phyloP scores from a whole-genome alignment of 805 yeast species.

The Scheffersomyces ergatensis region DNA sequence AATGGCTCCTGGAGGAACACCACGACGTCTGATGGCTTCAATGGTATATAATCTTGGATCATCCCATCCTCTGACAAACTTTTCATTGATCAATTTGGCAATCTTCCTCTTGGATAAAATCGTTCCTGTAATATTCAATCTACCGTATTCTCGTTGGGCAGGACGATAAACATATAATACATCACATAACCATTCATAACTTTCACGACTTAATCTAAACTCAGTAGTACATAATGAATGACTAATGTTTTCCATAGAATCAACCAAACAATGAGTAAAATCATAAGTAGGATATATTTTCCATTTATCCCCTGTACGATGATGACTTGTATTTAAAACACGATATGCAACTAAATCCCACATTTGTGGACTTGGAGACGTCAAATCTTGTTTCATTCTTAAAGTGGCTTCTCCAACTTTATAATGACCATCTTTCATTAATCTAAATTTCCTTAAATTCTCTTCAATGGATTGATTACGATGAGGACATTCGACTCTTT shows the following conservation, averaged over 20 bases:
- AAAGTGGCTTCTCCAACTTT: conserved; percentile 89
- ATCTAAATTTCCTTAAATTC: conserved; percentile 76
- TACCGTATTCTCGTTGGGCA: conserved; percentile 97
- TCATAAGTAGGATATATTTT: conserved; percentile 98
- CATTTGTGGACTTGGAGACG: conserved; percentile 96
- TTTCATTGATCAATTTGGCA: conserved; percentile 82
- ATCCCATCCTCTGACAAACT: conserved; percentile 92
- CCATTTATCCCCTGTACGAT: conserved; percentile 97
- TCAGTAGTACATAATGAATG: conserved; percentile 97
- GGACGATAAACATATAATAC: conserved; percentile 94
- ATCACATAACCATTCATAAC: conserved; percentile 98
- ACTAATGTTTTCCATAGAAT: conserved; percentile 92
- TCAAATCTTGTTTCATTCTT: conserved; percentile 94
- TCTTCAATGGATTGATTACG: conserved; percentile 71
- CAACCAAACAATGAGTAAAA: conserved; percentile 98
- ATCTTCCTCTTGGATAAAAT: conserved; percentile 94
- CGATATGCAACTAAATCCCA: conserved; percentile 99
- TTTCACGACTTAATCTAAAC: conserved; percentile 85
- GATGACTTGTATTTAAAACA: conserved; percentile 87
- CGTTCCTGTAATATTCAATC: conserved; percentile 92
- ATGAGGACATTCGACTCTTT: conserved; percentile 78
- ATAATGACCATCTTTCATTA: conserved; percentile 88
- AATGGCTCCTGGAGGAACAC: conserved; percentile 98
- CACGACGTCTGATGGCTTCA: conserved; percentile 93
- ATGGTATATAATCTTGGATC: conserved; percentile 95